Percentiles rank a stretch among this genome's conserved stretches.
These are phyloP conservation scores for Acidomyces sp. DNA, from an alignment of 495 filamentous ascomycete species.

Conservation along the genomic window DNA sequence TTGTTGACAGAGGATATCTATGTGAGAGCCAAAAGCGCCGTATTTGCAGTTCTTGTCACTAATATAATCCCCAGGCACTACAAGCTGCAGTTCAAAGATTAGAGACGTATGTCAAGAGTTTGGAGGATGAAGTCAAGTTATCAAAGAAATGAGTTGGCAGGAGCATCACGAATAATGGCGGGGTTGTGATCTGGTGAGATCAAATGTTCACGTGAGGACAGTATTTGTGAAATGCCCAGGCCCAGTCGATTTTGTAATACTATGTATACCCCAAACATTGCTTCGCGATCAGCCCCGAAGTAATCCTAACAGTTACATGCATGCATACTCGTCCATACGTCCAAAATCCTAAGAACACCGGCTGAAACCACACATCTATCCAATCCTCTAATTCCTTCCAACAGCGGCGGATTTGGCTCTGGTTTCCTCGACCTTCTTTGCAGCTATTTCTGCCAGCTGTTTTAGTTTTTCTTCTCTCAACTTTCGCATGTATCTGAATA, in stretches of 20 bases:
- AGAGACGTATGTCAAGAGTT: slow-evolving; percentile 62
- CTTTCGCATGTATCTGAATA: slow-evolving; percentile 68
- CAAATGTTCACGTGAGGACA: no score
- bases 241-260: no score
- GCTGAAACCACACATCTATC: no score
- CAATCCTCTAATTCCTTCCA: no score
- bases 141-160: slow-evolving; percentile 40
- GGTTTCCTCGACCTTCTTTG: slow-evolving; percentile 35
- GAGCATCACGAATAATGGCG: background rate
- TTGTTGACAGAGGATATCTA: slow-evolving; percentile 91
- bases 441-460: slow-evolving; percentile 47
- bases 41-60: background rate
- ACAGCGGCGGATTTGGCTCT: slow-evolving; percentile 13
- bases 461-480: slow-evolving; percentile 57
- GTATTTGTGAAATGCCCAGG: no score
- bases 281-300: no score
- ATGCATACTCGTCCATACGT: no score
- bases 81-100: slow-evolving; percentile 78
- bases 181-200: no score
- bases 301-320: no score
- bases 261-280: no score
- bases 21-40: slow-evolving; percentile 32
- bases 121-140: slow-evolving; percentile 73
- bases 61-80: slow-evolving; percentile 48
- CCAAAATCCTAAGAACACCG: no score